These are phyloP conservation scores for Apodospora peruviana DNA, from an alignment of 495 filamentous ascomycete genomes.

Conservation along the genomic window DNA sequence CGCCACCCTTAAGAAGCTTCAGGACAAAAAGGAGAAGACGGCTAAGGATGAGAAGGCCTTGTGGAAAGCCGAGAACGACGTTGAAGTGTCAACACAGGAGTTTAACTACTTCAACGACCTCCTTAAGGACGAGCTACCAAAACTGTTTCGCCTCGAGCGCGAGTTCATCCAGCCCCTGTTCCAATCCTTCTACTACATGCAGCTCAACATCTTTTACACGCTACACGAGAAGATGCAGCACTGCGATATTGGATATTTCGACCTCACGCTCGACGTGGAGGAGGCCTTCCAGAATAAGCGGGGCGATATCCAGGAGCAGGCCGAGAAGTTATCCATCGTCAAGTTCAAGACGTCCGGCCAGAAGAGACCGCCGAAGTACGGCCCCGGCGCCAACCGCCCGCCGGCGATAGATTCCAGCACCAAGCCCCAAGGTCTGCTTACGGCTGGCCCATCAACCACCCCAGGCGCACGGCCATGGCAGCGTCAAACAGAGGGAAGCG, in stretches of 20 bases:
- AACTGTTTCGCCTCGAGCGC: conserved; percentile 84
- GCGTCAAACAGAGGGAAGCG: conserved; percentile 16
- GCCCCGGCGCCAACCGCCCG: conserved; percentile 16
- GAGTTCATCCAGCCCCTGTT: conserved; percentile 97
- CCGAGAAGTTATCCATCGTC: conserved; percentile 75
- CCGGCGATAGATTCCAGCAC: conserved; percentile 35
- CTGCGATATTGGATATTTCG: conserved; percentile 95
- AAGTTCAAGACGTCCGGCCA: conserved; percentile 82
- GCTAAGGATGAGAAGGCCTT: conserved; percentile 96
- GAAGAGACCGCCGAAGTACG: conserved; percentile 50
- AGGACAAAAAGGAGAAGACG: conserved; percentile 95
- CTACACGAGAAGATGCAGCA: conserved; percentile 96
- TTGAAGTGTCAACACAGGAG: conserved; percentile 88
- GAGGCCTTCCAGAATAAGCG: conserved; percentile 85
- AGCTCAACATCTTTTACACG: conserved; percentile 98
- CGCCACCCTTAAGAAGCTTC: conserved; percentile 79
- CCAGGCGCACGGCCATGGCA: conserved; percentile 15
- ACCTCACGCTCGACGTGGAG: conserved; percentile 82
- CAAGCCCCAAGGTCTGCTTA: conserved; percentile 36
- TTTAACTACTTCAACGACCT: conserved; percentile 97
- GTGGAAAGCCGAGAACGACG: conserved; percentile 90
- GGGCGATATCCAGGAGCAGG: conserved; percentile 74
- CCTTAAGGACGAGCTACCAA: conserved; percentile 90
- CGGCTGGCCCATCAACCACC: conserved; percentile 26
- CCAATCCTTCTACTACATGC: conserved; percentile 99